Base-by-base conservation (phyloP, 352 stramenopile species). In the Pythium plurisporium region DNA sequence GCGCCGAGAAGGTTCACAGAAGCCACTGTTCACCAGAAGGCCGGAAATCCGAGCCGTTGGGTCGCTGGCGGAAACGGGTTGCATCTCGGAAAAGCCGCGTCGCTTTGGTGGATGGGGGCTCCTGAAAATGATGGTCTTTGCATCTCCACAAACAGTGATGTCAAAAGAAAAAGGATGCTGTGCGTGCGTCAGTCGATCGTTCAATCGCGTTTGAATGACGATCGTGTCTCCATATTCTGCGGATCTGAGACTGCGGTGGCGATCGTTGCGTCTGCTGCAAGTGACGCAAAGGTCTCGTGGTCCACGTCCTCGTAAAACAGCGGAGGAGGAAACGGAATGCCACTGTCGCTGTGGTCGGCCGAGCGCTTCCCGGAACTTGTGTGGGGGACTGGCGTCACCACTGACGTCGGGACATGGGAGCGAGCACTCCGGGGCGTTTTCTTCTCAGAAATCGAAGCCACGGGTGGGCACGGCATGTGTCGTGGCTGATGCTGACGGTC, bases 231-330 rank as follows among this genome's bases (percentile, higher is more conserved):
- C 33, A 15, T 25, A 45, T 45, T 3, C 12, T 1, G 10, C 8
- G n/a, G 2, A 15, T 6, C 42, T 17, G 42, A 34, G 42, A 14
- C 26, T n/a, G n/a, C n/a, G 23, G 19, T 49, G 42, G 42, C 17
- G 20, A 23, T 49, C 26, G n/a, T 25, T n/a, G 11, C 14, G 15
- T 15, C 40, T 12, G 19, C 1, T 10, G 15, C 2, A 9, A 60
- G 14, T 12, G 33, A 19, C 10, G 44, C 33, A 26, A 62, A 62
- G 15, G 33, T 50, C 23, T 11, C n/a, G n/a, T 34, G 20, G 27
- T 62, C 55, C 45, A 62, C 44, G 36, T 62, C 55, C 37, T 62
- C 55, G 36, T 62, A 62, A 22, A 42, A 56, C 23, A 15, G 12
- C 20, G 36, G 25, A 10, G 19, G 11, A 12, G 19, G 34, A 34